These are phyloP conservation scores for Neurospora discreta DNA, from an alignment of 495 filamentous ascomycete species.

Conservation along the genomic window DNA sequence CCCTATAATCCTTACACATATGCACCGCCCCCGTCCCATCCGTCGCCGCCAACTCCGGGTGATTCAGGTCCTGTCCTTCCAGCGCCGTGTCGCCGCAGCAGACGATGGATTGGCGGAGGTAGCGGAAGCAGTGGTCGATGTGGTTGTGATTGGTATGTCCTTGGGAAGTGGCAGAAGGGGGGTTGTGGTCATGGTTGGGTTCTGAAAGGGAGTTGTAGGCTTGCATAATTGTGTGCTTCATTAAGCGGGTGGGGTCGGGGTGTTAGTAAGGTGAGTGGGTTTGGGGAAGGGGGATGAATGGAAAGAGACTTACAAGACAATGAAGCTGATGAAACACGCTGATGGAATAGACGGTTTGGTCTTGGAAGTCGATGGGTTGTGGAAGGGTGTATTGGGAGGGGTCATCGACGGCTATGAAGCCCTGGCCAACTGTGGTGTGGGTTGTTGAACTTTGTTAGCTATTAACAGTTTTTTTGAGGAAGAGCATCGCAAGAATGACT, in stretches of 20 bases:
- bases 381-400: neutral
- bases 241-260: neutral
- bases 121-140: conserved; percentile 8
- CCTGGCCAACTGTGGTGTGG: neutral
- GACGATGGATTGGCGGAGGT: neutral
- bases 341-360: neutral
- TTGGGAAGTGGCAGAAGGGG: too few species aligned
- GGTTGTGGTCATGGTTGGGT: too few species aligned
- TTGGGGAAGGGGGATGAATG: neutral
- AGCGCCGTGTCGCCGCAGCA: conserved; percentile 6
- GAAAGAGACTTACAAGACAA: conserved; percentile 1
- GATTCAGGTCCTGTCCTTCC: neutral
- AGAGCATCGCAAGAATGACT: neutral
- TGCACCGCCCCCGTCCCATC: conserved; percentile 1
- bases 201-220: neutral
- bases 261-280: neutral
- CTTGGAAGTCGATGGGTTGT: neutral
- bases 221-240: neutral
- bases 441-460: neutral
- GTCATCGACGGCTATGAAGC: neutral
- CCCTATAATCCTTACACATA: conserved; percentile 1
- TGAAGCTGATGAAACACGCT: conserved; percentile 6
- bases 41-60: neutral
- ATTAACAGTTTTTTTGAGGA: neutral
- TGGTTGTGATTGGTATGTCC: neutral